Conservation (phyloP, 495 filamentous ascomycete genomes). For the Aspergillus biplanus region DNA sequence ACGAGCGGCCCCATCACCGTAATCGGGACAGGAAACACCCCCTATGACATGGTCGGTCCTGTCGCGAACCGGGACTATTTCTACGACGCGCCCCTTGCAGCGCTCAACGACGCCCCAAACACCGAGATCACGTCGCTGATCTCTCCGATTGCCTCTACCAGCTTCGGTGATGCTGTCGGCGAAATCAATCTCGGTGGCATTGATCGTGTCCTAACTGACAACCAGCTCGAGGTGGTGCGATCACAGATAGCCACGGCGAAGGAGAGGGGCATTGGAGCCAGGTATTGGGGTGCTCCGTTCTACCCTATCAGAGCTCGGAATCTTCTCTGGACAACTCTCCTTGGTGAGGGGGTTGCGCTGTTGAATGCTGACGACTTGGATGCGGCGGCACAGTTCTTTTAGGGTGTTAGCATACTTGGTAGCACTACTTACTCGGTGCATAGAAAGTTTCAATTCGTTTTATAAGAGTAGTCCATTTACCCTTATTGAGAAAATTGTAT, state of each 20-base stretch:
- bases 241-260: constrained; percentile 65
- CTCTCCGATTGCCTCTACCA: constrained; percentile 56
- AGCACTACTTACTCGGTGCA: background rate
- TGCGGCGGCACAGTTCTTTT: constrained; percentile 51
- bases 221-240: constrained; percentile 61
- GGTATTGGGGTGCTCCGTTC: constrained; percentile 77
- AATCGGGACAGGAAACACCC: constrained; percentile 78
- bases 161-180: constrained; percentile 48
- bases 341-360: constrained; percentile 69
- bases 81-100: constrained; percentile 61
- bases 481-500: background rate
- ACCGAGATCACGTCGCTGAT: constrained; percentile 46
- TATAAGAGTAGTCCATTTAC: too few relatives aligned
- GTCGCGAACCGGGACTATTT: constrained; percentile 60
- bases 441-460: too few relatives aligned
- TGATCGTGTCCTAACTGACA: constrained; percentile 39
- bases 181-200: constrained; percentile 32
- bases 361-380: constrained; percentile 80
- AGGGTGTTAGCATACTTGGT: constrained; percentile 5
- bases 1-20: constrained; percentile 67
- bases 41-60: constrained; percentile 63
- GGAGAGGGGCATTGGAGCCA: constrained; percentile 61
- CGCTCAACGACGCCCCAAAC: constrained; percentile 34
- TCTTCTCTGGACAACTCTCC: constrained; percentile 67
- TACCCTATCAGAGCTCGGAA: constrained; percentile 69